Base-by-base conservation (phyloP, 148 eudicot species). In the Nepenthes gracilis region DNA sequence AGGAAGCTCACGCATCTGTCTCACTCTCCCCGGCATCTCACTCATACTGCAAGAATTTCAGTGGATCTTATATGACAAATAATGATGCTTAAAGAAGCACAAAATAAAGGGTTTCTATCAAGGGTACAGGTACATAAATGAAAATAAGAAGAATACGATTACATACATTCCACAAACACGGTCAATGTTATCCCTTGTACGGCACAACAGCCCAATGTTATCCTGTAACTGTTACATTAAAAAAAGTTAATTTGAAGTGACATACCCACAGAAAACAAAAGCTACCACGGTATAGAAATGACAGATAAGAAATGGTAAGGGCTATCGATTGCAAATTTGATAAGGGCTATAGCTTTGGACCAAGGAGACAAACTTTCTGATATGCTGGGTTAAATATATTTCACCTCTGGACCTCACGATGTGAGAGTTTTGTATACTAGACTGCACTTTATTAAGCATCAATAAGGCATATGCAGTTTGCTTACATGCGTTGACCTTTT, bases 1-100 rank as follows among this genome's bases (percentile, higher is more conserved):
- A 49, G 90, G 90, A 66, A 90, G 78, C 59, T 90, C 83, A 45
- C 82, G 95, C 85, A 88, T 85, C 65, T 69, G 92, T 62, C 81
- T 78, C 76, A 83, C 76, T 62, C 82, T 70, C 52, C 90, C 95
- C 4, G 95, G 85, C 78, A 79, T 75, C 64, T 77, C 80, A 48
- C 68, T 80, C 97, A 90, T 90, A 80, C 97, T 90, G 86, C 77
- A 81, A 51, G 47, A 40, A 40, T 40, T 40, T 8, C 23, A 23
- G 23, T 23, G 23, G 23, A 23, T 40, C 8, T 35, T 35, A 14
- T 5, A 5, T n/a, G 47, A 43, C 35, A 36, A 12, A 62, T 3
- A 35, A 4, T 2, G 2, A 32, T 7, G 51, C 36, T 7, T 12
- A 7, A 33, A 2, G 2, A 23, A 14, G 32, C 34, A 59, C 5